These are phyloP conservation scores for Borealophlyctis nickersoniae DNA, from an alignment of 192 early-diverging fungal species.

Conservation along the genomic window DNA sequence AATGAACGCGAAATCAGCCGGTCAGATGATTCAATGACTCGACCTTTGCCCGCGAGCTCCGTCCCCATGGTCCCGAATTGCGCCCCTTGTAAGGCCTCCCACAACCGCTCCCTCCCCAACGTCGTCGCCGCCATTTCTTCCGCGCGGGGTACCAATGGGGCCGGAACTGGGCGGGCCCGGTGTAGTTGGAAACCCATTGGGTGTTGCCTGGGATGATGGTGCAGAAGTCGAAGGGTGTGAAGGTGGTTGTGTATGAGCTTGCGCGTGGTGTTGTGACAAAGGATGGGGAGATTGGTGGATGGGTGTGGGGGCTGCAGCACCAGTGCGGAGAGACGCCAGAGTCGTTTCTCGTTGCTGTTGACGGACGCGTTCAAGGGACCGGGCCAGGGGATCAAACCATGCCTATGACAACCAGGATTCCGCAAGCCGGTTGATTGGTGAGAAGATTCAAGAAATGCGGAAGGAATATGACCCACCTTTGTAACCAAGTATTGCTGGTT, in stretches of 20 bases:
- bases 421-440: no score
- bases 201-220: background rate
- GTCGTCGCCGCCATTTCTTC: no score
- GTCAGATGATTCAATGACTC: no score
- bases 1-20: no score
- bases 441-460: background rate
- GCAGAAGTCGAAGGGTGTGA: background rate
- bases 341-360: background rate
- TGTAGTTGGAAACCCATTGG: background rate
- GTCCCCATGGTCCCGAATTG: no score
- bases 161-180: background rate
- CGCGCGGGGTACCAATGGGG: background rate
- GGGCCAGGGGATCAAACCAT: constrained; percentile 6
- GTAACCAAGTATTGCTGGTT: constrained; percentile 6
- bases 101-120: no score
- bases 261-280: background rate
- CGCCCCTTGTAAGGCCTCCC: no score
- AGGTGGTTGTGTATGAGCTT: background rate
- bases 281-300: background rate
- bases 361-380: constrained; percentile 6
- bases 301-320: background rate
- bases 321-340: background rate
- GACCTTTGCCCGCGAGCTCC: no score
- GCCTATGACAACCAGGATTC: no score
- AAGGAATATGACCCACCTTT: constrained; percentile 4